Conservation (phyloP, 768 basidiomycete species). For the Gloeophyllum trabeum region DNA sequence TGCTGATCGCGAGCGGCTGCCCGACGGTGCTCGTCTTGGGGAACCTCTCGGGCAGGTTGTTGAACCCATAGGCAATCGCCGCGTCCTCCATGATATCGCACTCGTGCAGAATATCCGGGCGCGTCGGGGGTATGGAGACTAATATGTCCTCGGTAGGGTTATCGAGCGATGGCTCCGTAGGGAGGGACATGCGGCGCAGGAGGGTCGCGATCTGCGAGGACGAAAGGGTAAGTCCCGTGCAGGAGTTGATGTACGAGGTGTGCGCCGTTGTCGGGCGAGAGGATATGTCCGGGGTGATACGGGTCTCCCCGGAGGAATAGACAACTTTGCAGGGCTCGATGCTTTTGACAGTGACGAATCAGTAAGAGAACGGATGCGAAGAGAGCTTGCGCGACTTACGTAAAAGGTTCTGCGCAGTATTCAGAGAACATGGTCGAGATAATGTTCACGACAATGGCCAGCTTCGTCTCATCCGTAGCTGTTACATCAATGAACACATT, state of each 20-base stretch:
- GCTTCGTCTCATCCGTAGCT: slow-evolving; percentile 93
- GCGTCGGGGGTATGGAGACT: slow-evolving; percentile 83
- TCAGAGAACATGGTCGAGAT: slow-evolving; percentile 97
- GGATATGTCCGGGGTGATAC: slow-evolving; percentile 74
- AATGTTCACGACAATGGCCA: slow-evolving; percentile 92
- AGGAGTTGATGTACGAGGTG: slow-evolving; percentile 91
- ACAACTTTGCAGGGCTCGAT: slow-evolving; percentile 89
- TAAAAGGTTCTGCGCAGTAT: slow-evolving; percentile 85
- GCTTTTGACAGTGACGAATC: slow-evolving; percentile 25
- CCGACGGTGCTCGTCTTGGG: slow-evolving; percentile 92
- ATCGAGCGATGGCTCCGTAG: slow-evolving; percentile 37
- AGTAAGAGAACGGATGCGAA: slow-evolving; percentile 1
- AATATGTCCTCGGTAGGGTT: slow-evolving; percentile 55
- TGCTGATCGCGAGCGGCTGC: slow-evolving; percentile 83
- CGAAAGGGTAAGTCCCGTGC: slow-evolving; percentile 74
- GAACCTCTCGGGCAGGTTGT: slow-evolving; percentile 88
- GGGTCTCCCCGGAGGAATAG: slow-evolving; percentile 62
- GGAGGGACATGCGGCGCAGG: slow-evolving; percentile 76
- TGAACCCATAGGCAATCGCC: slow-evolving; percentile 96
- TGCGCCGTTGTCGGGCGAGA: slow-evolving; percentile 62
- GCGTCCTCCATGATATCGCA: slow-evolving; percentile 98
- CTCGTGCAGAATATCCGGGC: slow-evolving; percentile 96
- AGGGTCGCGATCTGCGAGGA: slow-evolving; percentile 56
- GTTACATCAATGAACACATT: slow-evolving; percentile 98
- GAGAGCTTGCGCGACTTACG: slow-evolving; percentile 42